A percentile compares a stretch with the other conserved stretches of the same genome.
Conservation (phyloP, 2,329 filamentous ascomycete genomes). For the Zymoseptoria pseudotritici region DNA sequence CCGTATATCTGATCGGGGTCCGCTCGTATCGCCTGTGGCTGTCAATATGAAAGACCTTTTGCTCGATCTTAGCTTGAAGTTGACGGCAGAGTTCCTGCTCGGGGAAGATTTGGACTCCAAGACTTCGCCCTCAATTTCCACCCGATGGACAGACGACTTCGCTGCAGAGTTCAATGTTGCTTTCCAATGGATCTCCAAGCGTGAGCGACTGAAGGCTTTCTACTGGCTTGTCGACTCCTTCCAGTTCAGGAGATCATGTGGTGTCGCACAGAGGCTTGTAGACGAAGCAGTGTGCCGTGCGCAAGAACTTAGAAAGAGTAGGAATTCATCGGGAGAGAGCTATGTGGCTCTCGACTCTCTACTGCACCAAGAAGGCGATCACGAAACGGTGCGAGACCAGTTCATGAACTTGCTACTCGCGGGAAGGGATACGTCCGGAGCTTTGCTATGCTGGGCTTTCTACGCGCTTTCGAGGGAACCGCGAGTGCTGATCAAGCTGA, state of each 20-base stretch:
- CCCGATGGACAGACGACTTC: not conserved
- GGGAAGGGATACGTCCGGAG: slow-evolving; percentile 6
- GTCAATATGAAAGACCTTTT: slow-evolving; percentile 3
- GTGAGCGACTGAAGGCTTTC: slow-evolving; percentile 2
- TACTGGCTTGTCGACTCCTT: slow-evolving; percentile 7
- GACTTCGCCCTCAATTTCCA: not conserved
- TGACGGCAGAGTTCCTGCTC: slow-evolving; percentile 5
- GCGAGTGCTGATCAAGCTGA: not conserved
- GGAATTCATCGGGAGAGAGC: not conserved
- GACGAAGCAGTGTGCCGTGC: not conserved
- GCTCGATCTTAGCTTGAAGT: slow-evolving; percentile 2
- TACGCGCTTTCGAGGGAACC: slow-evolving; percentile 2
- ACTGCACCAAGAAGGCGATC: not conserved
- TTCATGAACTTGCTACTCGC: slow-evolving; percentile 5
- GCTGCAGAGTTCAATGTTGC: slow-evolving; percentile 4
- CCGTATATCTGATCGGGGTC: not conserved
- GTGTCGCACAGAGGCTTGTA: not conserved
- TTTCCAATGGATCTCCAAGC: slow-evolving; percentile 1
- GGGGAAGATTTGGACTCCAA: not conserved
- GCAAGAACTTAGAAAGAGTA: not conserved
- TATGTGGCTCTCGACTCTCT: slow-evolving; percentile 2
- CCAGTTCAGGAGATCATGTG: not conserved
- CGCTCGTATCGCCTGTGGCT: not conserved
- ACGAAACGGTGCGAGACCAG: slow-evolving; percentile 1
- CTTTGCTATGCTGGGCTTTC: slow-evolving; percentile 4